A percentile compares a stretch with the other conserved stretches of the same genome.
Conservation (phyloP, 345 rosid species). For the Cardiospermum halicacabum region DNA sequence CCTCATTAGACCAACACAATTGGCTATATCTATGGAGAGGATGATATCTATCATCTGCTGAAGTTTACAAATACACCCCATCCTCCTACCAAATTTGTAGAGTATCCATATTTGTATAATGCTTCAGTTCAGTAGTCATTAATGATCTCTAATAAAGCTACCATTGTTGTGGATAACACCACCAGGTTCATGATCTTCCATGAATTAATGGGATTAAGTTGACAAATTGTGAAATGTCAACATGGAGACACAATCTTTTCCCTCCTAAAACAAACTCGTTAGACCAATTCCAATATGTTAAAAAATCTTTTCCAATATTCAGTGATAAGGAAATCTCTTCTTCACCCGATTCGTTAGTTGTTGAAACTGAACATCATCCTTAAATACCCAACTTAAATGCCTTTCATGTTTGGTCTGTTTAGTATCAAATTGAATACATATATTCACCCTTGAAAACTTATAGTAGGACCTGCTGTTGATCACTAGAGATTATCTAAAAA, state of each 20-base stretch:
- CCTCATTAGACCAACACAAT: constrained; percentile 25
- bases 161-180: background rate
- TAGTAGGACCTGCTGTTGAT: too few relatives aligned
- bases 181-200: background rate
- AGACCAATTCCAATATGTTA: background rate
- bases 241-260: too few relatives aligned
- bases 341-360: background rate
- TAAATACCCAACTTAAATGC: too few relatives aligned
- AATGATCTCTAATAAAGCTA: background rate
- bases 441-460: too few relatives aligned
- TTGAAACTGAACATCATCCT: background rate
- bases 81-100: background rate
- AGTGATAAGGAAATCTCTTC: background rate
- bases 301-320: background rate
- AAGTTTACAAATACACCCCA: background rate
- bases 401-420: too few relatives aligned
- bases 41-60: background rate
- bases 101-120: background rate
- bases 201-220: background rate
- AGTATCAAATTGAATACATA: too few relatives aligned
- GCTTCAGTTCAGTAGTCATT: background rate
- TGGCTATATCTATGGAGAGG: background rate
- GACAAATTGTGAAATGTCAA: background rate
- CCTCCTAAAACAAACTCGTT: background rate
- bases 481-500: background rate